A percentile compares a stretch with the other conserved stretches of the same genome.
Evolutionary conservation across 768 basidiomycete genomes (phyloP).

Genomic region (Pleurotus ostreatus): DNA sequence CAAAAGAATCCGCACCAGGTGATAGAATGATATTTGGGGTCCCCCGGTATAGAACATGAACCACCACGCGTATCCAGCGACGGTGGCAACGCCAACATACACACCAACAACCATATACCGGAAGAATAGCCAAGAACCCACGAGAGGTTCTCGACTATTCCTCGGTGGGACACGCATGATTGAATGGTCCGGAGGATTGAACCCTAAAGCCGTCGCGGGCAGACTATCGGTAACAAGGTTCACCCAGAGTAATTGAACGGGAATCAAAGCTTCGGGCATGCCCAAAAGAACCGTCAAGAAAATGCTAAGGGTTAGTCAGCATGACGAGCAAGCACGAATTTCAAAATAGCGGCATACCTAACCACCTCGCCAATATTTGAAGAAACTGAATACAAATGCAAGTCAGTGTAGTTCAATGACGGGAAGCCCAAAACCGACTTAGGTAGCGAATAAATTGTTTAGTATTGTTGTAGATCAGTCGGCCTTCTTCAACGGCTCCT

Average conservation of each 20-base stretch:
- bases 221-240: slow-evolving; percentile 96
- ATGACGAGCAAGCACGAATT: slow-evolving; percentile 17
- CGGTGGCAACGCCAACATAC: slow-evolving; percentile 94
- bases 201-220: slow-evolving; percentile 95
- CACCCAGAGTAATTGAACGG: slow-evolving; percentile 97
- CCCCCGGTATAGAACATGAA: slow-evolving; percentile 89
- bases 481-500: slow-evolving; percentile 93
- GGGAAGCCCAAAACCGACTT: slow-evolving; percentile 46
- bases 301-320: slow-evolving; percentile 47
- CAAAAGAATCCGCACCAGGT: slow-evolving; percentile 59
- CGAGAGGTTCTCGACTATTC: slow-evolving; percentile 84
- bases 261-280: slow-evolving; percentile 99
- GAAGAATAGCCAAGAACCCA: slow-evolving; percentile 93
- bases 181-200: slow-evolving; percentile 94
- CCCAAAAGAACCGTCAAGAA: slow-evolving; percentile 96
- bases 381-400: slow-evolving; percentile 49
- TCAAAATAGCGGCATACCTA: slow-evolving; percentile 32
- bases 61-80: slow-evolving; percentile 99
- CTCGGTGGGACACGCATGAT: slow-evolving; percentile 96
- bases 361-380: slow-evolving; percentile 98
- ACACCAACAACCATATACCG: slow-evolving; percentile 90
- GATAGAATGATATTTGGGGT: slow-evolving; percentile 90
- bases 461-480: slow-evolving; percentile 98
- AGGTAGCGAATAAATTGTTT: slow-evolving; percentile 99
- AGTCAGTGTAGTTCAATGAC: slow-evolving; percentile 3